Percentiles rank a stretch among this genome's conserved stretches.
These are phyloP conservation scores for Mycena epipterygia DNA, from an alignment of 768 basidiomycete genomes.

Conservation along the genomic window DNA sequence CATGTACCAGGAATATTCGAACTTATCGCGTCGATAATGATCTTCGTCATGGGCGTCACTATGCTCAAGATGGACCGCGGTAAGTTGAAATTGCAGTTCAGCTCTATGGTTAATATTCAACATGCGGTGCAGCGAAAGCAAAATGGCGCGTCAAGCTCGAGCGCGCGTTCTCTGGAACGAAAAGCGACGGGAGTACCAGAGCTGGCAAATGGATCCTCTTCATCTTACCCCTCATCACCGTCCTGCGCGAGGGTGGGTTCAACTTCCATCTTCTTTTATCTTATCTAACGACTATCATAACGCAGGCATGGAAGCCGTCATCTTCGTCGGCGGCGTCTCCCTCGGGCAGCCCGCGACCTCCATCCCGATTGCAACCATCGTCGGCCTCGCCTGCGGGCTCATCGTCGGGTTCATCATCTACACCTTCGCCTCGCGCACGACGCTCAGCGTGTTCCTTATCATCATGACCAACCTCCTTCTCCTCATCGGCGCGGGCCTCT, in stretches of 20 bases:
- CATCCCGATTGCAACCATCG: conserved; percentile 92
- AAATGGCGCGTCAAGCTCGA: conserved; percentile 95
- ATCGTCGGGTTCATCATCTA: conserved; percentile 84
- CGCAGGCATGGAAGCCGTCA: conserved; percentile 86
- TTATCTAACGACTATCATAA: not conserved
- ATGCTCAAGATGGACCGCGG: conserved; percentile 95
- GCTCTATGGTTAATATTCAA: not conserved
- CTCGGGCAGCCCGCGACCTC: conserved; percentile 85
- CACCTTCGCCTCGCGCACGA: conserved; percentile 79
- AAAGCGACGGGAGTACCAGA: conserved; percentile 62
- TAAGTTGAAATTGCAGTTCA: conserved; percentile 35
- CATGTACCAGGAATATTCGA: conserved; percentile 71
- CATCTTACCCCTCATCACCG: conserved; percentile 90
- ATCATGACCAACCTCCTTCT: conserved; percentile 93
- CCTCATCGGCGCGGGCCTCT: conserved; percentile 94
- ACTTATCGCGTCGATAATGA: conserved; percentile 82
- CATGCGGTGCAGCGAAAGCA: conserved; percentile 69
- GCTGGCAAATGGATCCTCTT: conserved; percentile 91
- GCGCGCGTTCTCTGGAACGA: conserved; percentile 67
- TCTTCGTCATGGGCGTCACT: conserved; percentile 92
- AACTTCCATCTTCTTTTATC: not conserved
- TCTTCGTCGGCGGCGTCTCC: conserved; percentile 95
- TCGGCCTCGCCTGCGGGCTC: conserved; percentile 85
- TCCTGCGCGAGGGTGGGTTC: conserved; percentile 85
- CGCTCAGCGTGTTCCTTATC: conserved; percentile 89